Percentiles rank a stretch among this genome's conserved stretches.
phyloP scores from a whole-genome alignment of 2,329 filamentous ascomycete species.

The Penicillium nordicum region DNA sequence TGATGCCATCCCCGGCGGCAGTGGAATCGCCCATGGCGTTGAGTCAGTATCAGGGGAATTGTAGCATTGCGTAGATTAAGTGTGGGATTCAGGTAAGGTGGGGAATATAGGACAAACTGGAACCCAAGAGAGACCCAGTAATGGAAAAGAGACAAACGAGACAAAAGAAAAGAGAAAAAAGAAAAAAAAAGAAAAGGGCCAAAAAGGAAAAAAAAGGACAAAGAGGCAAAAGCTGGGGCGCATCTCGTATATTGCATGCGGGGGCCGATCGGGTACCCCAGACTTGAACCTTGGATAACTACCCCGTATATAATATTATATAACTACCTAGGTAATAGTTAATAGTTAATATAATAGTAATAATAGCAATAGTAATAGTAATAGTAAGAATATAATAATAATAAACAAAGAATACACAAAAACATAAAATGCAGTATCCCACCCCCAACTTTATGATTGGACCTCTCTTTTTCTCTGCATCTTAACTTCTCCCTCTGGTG shows the following conservation, averaged over 20 bases:
- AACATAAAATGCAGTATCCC: too few relatives aligned
- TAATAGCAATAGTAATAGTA: too few relatives aligned
- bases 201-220: background rate
- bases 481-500: background rate
- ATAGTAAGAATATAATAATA: background rate
- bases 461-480: background rate
- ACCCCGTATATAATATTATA: too few relatives aligned
- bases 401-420: background rate
- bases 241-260: slow-evolving; percentile 6
- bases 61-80: background rate
- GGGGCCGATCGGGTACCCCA: slow-evolving; percentile 1
- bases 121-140: background rate
- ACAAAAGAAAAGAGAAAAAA: background rate
- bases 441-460: background rate
- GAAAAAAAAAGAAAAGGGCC: background rate
- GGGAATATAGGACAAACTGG: background rate
- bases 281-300: background rate
- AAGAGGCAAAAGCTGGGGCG: slow-evolving; percentile 6
- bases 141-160: background rate
- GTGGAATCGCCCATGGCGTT: slow-evolving; percentile 25
- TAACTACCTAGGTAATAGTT: too few relatives aligned
- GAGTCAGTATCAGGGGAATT: slow-evolving; percentile 9
- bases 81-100: background rate
- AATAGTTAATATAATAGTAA: too few relatives aligned
- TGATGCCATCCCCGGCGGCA: slow-evolving; percentile 36